A percentile compares a stretch with the other conserved stretches of the same genome.
Conservation (phyloP, 1,284 basidiomycete genomes). For the Ustilago loliicola region DNA sequence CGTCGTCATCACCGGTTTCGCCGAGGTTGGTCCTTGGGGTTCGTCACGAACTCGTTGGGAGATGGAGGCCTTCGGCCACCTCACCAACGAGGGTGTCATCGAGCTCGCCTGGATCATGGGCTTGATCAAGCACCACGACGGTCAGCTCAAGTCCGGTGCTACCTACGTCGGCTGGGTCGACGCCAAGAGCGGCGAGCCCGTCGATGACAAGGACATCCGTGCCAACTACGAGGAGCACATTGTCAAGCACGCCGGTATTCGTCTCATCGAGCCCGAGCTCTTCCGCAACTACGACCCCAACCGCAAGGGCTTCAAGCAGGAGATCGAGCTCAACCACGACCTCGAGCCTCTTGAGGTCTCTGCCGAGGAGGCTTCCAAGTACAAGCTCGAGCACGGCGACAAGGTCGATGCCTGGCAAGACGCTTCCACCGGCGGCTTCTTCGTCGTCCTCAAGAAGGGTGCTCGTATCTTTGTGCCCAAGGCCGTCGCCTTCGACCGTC, state of each 20-base stretch:
- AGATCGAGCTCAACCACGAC: conserved; percentile 95
- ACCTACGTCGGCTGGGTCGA: conserved; percentile 99
- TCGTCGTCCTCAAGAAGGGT: conserved; percentile 98
- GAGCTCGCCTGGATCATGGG: conserved; percentile 99
- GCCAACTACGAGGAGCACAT: conserved; percentile 96
- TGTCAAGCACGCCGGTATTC: conserved; percentile 90
- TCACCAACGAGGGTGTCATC: conserved; percentile 89
- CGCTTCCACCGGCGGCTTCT: conserved; percentile 84
- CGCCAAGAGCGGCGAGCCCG: conserved; percentile 91
- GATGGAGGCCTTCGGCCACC: conserved; percentile 68
- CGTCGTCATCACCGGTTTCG: conserved; percentile 94
- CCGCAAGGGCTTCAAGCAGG: conserved; percentile 96
- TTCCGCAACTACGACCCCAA: conserved; percentile 98
- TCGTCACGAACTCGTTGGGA: conserved; percentile 99
- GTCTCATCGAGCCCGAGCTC: conserved; percentile 95
- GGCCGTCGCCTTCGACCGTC: conserved; percentile 92
- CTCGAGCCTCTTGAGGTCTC: conserved; percentile 95
- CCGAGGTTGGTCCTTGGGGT: conserved; percentile 98
- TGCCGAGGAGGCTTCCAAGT: conserved; percentile 89
- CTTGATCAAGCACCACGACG: conserved; percentile 97
- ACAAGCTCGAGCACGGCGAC: conserved; percentile 96
- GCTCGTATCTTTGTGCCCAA: conserved; percentile 94
- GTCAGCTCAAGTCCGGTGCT: conserved; percentile 82
- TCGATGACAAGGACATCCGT: conserved; percentile 97
- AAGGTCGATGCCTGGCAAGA: conserved; percentile 95